Conservation (phyloP, 306 rosid genomes). For the Crataegus laevigata region DNA sequence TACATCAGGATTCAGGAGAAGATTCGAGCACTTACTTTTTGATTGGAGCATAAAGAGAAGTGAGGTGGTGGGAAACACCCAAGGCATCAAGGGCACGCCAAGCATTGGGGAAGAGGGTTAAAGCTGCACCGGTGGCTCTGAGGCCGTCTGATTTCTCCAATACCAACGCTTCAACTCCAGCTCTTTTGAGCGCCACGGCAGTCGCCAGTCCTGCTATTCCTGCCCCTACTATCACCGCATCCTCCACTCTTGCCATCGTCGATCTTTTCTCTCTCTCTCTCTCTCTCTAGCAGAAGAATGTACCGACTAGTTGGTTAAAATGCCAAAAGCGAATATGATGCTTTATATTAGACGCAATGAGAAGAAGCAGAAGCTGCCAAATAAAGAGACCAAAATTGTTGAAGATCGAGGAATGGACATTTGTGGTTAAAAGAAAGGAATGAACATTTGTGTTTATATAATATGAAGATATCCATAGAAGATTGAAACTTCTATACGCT, state of each 20-base stretch:
- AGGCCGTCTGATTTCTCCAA: not conserved
- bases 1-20: too few relatives aligned
- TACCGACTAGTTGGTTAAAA: too few relatives aligned
- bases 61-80: not conserved
- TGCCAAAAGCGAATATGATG: too few relatives aligned
- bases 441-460: too few relatives aligned
- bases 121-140: not conserved
- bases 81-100: slow-evolving; percentile 14
- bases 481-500: too few relatives aligned
- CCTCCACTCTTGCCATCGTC: not conserved
- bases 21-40: not conserved
- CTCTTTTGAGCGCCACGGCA: slow-evolving; percentile 13
- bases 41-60: not conserved
- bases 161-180: slow-evolving; percentile 8
- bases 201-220: slow-evolving; percentile 18
- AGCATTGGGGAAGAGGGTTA: slow-evolving; percentile 6
- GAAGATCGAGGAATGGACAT: too few relatives aligned
- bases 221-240: slow-evolving; percentile 7
- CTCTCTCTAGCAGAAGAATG: not conserved
- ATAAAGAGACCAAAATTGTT: too few relatives aligned
- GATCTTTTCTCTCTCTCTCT: too few relatives aligned
- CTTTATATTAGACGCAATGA: too few relatives aligned
- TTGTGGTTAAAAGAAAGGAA: too few relatives aligned
- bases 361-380: too few relatives aligned
- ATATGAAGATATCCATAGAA: too few relatives aligned